These are phyloP conservation scores for Hysterium pulicare DNA, from an alignment of 2,329 filamentous ascomycete genomes.

Conservation along the genomic window DNA sequence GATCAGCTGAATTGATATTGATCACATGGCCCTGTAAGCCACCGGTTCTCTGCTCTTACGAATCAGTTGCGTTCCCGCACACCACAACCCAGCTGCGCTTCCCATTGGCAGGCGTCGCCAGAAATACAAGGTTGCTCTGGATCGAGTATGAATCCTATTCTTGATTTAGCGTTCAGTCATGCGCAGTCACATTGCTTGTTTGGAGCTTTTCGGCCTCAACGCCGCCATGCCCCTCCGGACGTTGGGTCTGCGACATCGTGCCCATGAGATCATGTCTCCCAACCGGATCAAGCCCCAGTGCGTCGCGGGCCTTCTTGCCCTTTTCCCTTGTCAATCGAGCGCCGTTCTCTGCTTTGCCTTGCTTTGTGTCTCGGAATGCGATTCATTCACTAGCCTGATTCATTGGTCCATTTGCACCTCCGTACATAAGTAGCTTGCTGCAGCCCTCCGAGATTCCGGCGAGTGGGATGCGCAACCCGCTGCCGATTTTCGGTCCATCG, in stretches of 20 bases:
- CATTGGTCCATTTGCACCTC: conserved; percentile 14
- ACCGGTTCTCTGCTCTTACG: conserved; percentile 30
- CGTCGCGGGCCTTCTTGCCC: conserved; percentile 2
- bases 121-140: conserved; percentile 24
- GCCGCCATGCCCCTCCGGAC: conserved; percentile 19
- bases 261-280: conserved; percentile 27
- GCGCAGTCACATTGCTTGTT: conserved; percentile 29
- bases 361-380: conserved; percentile 20
- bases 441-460: conserved; percentile 18
- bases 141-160: conserved; percentile 32
- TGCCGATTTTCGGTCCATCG: conserved; percentile 23
- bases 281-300: background rate
- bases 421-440: conserved; percentile 27
- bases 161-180: conserved; percentile 35
- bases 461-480: conserved; percentile 16
- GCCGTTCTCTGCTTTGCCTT: conserved; percentile 12
- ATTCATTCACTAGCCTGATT: conserved; percentile 1
- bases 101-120: conserved; percentile 28
- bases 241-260: background rate
- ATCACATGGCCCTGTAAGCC: conserved; percentile 39
- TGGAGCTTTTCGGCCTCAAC: conserved; percentile 28
- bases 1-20: conserved; percentile 32
- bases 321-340: conserved; percentile 16
- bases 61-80: conserved; percentile 36
- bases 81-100: conserved; percentile 25